Conservation (phyloP, 179 eudicot genomes). For the Sideroxylon spinosum region DNA sequence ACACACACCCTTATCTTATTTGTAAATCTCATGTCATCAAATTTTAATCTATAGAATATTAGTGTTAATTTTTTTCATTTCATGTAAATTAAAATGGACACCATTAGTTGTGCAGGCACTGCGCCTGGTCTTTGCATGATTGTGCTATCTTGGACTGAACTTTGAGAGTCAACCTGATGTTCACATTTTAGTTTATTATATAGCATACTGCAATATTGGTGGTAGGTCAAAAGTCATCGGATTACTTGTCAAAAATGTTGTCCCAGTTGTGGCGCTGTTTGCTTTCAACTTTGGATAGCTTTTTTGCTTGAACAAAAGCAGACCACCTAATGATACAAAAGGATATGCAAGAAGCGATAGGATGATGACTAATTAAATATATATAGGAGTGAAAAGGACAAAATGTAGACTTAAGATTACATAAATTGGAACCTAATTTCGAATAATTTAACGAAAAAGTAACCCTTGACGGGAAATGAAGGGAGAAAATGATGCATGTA, state of each 20-base stretch:
- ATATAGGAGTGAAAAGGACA: too few relatives aligned
- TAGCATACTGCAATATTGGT: background rate
- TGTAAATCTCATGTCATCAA: background rate
- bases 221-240: background rate
- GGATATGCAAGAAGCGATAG: background rate
- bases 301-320: background rate
- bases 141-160: background rate
- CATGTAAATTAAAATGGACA: background rate
- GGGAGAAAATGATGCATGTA: too few relatives aligned
- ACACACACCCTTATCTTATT: background rate
- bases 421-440: too few relatives aligned
- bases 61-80: background rate
- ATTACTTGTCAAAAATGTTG: background rate
- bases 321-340: background rate
- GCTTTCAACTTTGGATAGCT: background rate
- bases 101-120: background rate
- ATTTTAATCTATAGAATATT: too few relatives aligned
- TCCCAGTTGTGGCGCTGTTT: background rate
- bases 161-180: conserved; percentile 7
- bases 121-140: background rate
- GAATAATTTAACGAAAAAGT: too few relatives aligned
- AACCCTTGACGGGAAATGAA: too few relatives aligned
- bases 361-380: background rate
- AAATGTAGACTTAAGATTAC: too few relatives aligned
- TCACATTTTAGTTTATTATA: background rate